phyloP scores from a whole-genome alignment of 768 basidiomycete species.

The Amanita thiersii region DNA sequence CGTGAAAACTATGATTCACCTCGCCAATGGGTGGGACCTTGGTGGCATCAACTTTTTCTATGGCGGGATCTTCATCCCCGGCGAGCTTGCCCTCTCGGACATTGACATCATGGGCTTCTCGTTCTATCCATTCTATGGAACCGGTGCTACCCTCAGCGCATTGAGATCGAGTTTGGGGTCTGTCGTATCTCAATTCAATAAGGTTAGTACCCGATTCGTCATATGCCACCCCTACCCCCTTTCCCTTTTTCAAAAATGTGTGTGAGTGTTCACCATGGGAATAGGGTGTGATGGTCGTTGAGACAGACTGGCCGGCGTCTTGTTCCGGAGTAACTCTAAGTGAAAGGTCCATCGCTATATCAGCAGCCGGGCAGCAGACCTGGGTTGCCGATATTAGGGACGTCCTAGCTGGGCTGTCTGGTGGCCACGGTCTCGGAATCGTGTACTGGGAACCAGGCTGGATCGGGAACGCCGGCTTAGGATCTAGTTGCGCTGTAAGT shows the following conservation, averaged over 20 bases:
- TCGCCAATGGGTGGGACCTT: constrained; percentile 57
- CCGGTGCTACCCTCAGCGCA: constrained; percentile 43
- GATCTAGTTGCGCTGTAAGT: constrained; percentile 33
- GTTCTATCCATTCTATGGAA: constrained; percentile 59
- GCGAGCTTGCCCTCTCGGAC: constrained; percentile 38
- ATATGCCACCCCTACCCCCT: background rate
- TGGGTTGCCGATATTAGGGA: constrained; percentile 46
- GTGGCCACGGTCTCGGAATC: constrained; percentile 38
- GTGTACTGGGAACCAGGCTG: constrained; percentile 67
- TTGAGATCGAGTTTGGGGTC: constrained; percentile 44
- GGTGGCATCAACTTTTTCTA: constrained; percentile 39
- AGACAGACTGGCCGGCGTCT: constrained; percentile 54
- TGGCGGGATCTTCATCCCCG: constrained; percentile 41
- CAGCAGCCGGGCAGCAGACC: constrained; percentile 40
- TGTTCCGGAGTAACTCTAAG: constrained; percentile 40
- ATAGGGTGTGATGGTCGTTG: constrained; percentile 49
- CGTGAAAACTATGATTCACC: constrained; percentile 46
- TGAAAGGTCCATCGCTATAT: constrained; percentile 37
- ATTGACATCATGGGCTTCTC: constrained; percentile 57
- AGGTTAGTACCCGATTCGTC: too few species aligned
- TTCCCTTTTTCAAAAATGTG: background rate
- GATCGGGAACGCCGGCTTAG: constrained; percentile 45
- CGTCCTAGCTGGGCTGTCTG: constrained; percentile 36
- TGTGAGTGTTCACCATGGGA: background rate
- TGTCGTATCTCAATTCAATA: constrained; percentile 38